Evolutionary conservation across 768 basidiomycete genomes (phyloP).

Genomic region (Amanita inopinata): DNA sequence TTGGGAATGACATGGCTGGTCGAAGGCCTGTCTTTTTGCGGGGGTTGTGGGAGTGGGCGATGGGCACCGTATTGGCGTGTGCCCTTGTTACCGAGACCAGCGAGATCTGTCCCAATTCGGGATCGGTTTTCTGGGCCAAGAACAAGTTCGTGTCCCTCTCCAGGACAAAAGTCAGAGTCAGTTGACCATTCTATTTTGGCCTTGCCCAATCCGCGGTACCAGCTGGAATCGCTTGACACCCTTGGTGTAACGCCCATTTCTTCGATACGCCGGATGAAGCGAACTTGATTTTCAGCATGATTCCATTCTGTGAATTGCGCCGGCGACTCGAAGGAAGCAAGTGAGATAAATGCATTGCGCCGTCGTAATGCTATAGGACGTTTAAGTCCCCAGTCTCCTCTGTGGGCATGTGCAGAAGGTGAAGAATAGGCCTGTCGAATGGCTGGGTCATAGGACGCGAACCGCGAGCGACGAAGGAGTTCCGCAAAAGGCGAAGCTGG

Average conservation of each 20-base stretch:
- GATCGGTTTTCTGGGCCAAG: constrained; percentile 12
- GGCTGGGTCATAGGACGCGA: constrained; percentile 66
- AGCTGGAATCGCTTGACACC: constrained; percentile 19
- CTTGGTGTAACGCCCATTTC: constrained; percentile 42
- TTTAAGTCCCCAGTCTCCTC: constrained; percentile 83
- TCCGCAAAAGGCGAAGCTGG: constrained; percentile 64
- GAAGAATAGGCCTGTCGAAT: constrained; percentile 76
- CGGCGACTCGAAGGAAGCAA: constrained; percentile 59
- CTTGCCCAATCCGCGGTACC: constrained; percentile 31
- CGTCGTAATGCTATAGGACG: constrained; percentile 65
- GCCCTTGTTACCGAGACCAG: constrained; percentile 17
- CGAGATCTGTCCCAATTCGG: constrained; percentile 10
- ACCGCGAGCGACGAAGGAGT: constrained; percentile 74
- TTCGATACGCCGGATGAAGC: constrained; percentile 57
- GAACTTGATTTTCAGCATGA: constrained; percentile 52
- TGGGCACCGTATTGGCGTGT: constrained; percentile 19
- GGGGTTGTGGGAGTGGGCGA: constrained; percentile 1
- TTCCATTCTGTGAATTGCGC: constrained; percentile 76
- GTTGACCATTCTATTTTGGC: constrained; percentile 22
- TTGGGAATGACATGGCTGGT: constrained; percentile 34
- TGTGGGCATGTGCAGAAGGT: constrained; percentile 55
- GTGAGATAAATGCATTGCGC: constrained; percentile 53
- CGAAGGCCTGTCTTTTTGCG: constrained; percentile 2
- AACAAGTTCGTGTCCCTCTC: constrained; percentile 12
- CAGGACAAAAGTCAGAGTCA: constrained; percentile 24